Percentiles rank a stretch among this genome's conserved stretches.
Conservation (phyloP, 768 basidiomycete species). For the Boletus vermiculosoides region DNA sequence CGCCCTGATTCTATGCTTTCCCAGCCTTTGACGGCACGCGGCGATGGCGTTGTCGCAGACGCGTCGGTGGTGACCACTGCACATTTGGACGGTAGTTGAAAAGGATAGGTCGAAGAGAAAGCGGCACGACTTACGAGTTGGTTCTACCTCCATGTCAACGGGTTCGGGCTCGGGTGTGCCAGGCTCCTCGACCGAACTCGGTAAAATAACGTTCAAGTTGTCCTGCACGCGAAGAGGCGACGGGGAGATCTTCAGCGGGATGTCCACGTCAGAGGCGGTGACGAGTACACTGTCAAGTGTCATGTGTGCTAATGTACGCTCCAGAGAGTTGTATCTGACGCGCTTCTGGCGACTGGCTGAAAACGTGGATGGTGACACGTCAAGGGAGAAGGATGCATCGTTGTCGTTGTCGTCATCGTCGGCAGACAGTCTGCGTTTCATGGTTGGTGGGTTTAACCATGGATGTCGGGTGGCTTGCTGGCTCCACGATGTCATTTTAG, state of each 20-base stretch:
- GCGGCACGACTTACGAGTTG: slow-evolving; percentile 48
- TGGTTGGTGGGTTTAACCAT: slow-evolving; percentile 41
- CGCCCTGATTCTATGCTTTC: slow-evolving; percentile 28
- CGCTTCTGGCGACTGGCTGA: slow-evolving; percentile 51
- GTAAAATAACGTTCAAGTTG: slow-evolving; percentile 22
- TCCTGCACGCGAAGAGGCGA: slow-evolving; percentile 5
- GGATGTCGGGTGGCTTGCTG: slow-evolving; percentile 39
- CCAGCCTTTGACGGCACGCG: background rate
- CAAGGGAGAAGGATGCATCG: slow-evolving; percentile 5
- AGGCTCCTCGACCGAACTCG: slow-evolving; percentile 44
- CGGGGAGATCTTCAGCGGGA: slow-evolving; percentile 12
- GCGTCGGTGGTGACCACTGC: slow-evolving; percentile 1
- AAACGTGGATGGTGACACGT: slow-evolving; percentile 23
- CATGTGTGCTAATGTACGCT: slow-evolving; percentile 58
- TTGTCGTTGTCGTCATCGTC: slow-evolving; percentile 21
- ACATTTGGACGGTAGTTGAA: background rate
- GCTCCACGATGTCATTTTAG: slow-evolving; percentile 34
- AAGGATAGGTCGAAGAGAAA: slow-evolving; percentile 1
- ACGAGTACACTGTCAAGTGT: slow-evolving; percentile 22
- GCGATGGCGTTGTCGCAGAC: slow-evolving; percentile 28
- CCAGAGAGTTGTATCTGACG: slow-evolving; percentile 47
- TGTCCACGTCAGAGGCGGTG: slow-evolving; percentile 16
- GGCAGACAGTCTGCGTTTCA: slow-evolving; percentile 39
- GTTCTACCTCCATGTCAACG: slow-evolving; percentile 66
- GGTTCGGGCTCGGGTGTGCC: slow-evolving; percentile 44